A percentile compares a stretch with the other conserved stretches of the same genome.
These are phyloP conservation scores for Fraxinus latifolia DNA, from an alignment of 305 asterid species.

Conservation along the genomic window DNA sequence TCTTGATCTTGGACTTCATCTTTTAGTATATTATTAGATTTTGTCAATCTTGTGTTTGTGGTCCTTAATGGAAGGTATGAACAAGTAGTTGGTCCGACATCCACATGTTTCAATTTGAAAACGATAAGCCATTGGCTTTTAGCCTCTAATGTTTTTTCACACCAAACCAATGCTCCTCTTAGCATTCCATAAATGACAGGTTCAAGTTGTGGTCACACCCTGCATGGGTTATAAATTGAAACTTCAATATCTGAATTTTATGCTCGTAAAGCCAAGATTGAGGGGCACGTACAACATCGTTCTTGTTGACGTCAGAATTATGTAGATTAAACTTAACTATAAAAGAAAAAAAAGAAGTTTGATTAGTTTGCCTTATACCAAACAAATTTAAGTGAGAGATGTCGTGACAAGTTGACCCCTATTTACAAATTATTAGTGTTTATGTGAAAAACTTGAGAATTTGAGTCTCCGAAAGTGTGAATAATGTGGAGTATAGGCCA, in stretches of 20 bases:
- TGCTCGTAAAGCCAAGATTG: not conserved
- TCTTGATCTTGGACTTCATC: not conserved
- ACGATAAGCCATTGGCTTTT: not conserved
- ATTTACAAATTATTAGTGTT: not conserved
- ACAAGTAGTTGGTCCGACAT: slow-evolving; percentile 5
- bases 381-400: not conserved
- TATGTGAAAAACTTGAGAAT: not conserved
- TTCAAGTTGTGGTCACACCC: not conserved
- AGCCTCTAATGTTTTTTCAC: not conserved
- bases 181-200: not conserved
- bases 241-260: not conserved
- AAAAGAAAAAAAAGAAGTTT: not conserved
- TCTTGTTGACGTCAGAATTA: not conserved
- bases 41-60: not conserved
- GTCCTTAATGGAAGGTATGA: slow-evolving; percentile 14
- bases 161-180: not conserved
- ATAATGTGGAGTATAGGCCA: not conserved
- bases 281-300: not conserved
- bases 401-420: not conserved
- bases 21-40: too few relatives aligned
- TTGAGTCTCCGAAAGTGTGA: not conserved
- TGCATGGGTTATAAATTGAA: not conserved
- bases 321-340: not conserved
- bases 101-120: slow-evolving; percentile 18
- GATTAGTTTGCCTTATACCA: not conserved